Conservation (phyloP, 805 yeast species). For the Lipomyces kockii region DNA sequence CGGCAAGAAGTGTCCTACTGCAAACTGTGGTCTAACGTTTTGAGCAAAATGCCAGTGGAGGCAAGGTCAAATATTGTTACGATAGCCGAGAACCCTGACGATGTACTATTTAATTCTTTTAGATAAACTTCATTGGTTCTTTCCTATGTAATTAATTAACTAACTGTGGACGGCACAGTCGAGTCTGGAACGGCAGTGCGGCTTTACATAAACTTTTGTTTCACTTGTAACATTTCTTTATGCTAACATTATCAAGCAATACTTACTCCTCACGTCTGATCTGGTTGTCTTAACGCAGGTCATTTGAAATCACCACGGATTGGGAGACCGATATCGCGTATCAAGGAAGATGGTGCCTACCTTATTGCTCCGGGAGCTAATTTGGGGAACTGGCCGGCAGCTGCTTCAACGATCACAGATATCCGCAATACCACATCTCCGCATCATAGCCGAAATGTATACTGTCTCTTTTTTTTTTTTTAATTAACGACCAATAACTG, state of each 20-base stretch:
- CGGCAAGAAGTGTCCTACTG: too few species aligned
- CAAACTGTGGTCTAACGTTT: too few species aligned
- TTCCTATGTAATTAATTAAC: too few species aligned
- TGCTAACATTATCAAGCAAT: background rate
- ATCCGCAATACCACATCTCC: background rate
- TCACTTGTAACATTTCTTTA: too few species aligned
- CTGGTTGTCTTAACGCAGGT: background rate
- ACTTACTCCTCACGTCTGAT: background rate
- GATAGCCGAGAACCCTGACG: too few species aligned
- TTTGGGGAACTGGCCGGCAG: background rate
- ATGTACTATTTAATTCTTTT: too few species aligned
- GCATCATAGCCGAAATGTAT: conserved; percentile 1
- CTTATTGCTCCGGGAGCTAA: background rate
- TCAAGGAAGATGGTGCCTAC: background rate
- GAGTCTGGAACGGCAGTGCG: too few species aligned
- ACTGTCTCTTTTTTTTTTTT: background rate
- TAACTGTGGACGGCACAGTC: too few species aligned
- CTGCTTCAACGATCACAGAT: background rate
- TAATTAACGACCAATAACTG: background rate
- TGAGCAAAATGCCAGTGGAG: too few species aligned
- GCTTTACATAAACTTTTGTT: too few species aligned
- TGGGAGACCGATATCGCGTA: background rate
- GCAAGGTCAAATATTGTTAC: too few species aligned
- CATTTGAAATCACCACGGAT: background rate
- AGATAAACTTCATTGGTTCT: too few species aligned